Base-by-base conservation (phyloP, 305 asterid species). In the Fraxinus platypoda region DNA sequence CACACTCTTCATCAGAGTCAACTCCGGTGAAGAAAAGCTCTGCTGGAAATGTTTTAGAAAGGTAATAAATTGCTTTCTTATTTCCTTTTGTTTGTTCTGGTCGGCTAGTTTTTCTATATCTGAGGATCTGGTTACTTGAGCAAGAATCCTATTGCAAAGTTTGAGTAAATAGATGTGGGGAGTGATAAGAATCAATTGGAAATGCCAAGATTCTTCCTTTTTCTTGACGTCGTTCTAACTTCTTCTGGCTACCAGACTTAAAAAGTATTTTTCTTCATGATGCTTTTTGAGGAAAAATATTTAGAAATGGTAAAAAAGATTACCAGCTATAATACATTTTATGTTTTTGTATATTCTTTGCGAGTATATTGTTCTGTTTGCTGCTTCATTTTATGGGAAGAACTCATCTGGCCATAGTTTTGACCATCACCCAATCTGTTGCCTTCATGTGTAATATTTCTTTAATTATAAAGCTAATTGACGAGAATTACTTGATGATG, bases 11-110 rank as follows among this genome's bases (percentile, higher is more conserved):
- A 70, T 78, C 93, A 75, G 97, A 84, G 33, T 71, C 90, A 3
- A 68, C 80, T 78, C 77, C 87, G 57, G 91, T 87, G 78, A 89
- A 90, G 93, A 92, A 91, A 91, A 90, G 84, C 90, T 30, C 43
- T 3, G 25, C 25, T 17, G 41, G 41, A 70, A 70, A 15, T 7
- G 23, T 70, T 31, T 15, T 70, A 70, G 75, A 70, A 31, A 30
- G 75, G 75, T 70, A 70, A 70, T 70, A 30, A 13, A 6, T 28
- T 70, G 43, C 75, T 13, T 68, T 70, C 43, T 70, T 70, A 70
- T 30, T 70, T 70, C 21, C 43, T 31, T 70, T 70, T 28, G 21
- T 31, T 31, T 70, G 25, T 13, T 70, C 37, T 70, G 35, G 8
- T 68, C 2, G 4, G 75, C 75, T 26, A 68, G 37, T 28, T 68